Conservation (phyloP, 129 eudicot genomes). For the Cynara cardunculus region DNA sequence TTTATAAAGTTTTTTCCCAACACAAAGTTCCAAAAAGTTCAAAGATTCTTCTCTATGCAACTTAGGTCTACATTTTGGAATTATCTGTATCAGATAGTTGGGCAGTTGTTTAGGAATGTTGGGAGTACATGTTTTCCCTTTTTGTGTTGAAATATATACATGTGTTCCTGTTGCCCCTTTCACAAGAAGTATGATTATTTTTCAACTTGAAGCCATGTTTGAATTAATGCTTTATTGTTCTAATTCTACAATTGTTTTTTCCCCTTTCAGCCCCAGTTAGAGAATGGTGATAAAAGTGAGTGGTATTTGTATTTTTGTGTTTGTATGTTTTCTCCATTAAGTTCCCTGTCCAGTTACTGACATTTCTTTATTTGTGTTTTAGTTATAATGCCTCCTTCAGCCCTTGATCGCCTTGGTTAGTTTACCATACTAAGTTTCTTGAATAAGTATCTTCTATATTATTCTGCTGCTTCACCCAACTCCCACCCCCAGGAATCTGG, state of each 20-base stretch:
- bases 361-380: slow-evolving; percentile 18
- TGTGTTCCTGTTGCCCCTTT: neutral
- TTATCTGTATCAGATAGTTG: slow-evolving; percentile 45
- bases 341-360: neutral
- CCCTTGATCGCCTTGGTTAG: slow-evolving; percentile 90
- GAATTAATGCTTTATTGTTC: slow-evolving; percentile 12
- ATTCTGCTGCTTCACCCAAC: neutral
- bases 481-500: neutral
- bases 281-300: slow-evolving; percentile 92
- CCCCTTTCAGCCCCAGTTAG: slow-evolving; percentile 77
- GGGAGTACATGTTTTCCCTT: neutral
- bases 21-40: neutral
- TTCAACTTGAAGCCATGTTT: slow-evolving; percentile 24
- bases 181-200: neutral
- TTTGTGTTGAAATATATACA: neutral
- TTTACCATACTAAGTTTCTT: slow-evolving; percentile 19
- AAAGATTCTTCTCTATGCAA: neutral
- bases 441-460: neutral
- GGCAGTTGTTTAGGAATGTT: neutral
- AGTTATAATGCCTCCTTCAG: slow-evolving; percentile 98
- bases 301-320: neutral
- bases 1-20: neutral
- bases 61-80: neutral
- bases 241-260: slow-evolving; percentile 22
- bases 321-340: neutral